Conservation (phyloP, 345 rosid genomes). For the Rhizophora mangle region DNA sequence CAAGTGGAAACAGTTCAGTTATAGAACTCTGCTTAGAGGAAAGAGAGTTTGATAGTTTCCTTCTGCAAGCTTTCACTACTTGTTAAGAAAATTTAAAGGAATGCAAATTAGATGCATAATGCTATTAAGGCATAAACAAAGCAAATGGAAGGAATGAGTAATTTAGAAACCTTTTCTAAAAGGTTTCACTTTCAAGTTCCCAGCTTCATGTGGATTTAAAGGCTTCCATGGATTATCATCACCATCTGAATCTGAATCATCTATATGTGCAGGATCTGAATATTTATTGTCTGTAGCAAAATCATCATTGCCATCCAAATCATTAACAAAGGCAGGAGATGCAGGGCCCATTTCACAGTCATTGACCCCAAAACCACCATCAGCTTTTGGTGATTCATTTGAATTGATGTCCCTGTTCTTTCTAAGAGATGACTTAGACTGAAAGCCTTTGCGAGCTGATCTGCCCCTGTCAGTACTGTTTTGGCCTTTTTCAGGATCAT, state of each 20-base stretch:
- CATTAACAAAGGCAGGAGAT: slow-evolving; percentile 31
- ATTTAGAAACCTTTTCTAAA: slow-evolving; percentile 62
- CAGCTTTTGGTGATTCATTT: slow-evolving; percentile 41
- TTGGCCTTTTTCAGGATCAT: slow-evolving; percentile 42
- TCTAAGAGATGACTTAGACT: slow-evolving; percentile 57
- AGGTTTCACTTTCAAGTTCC: slow-evolving; percentile 83
- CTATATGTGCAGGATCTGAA: slow-evolving; percentile 47
- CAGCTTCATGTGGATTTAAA: slow-evolving; percentile 87
- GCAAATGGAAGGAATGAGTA: slow-evolving; percentile 9
- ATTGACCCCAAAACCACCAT: slow-evolving; percentile 34
- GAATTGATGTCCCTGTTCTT: slow-evolving; percentile 47
- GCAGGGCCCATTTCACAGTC: slow-evolving; percentile 28
- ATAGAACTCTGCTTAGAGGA: slow-evolving; percentile 36
- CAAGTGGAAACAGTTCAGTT: slow-evolving; percentile 69
- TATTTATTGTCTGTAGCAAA: slow-evolving; percentile 49
- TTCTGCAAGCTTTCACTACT: slow-evolving; percentile 67
- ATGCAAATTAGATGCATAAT: slow-evolving; percentile 18
- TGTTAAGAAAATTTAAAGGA: slow-evolving; percentile 15
- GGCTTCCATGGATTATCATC: slow-evolving; percentile 92
- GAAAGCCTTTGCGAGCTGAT: slow-evolving; percentile 50
- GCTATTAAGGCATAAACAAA: slow-evolving; percentile 8
- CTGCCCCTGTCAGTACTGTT: slow-evolving; percentile 38
- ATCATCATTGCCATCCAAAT: slow-evolving; percentile 37
- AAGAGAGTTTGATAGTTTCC: slow-evolving; percentile 31
- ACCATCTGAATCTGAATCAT: slow-evolving; percentile 49